phyloP scores from a whole-genome alignment of 148 eudicot genomes.

The Fagopyrum esculentum region DNA sequence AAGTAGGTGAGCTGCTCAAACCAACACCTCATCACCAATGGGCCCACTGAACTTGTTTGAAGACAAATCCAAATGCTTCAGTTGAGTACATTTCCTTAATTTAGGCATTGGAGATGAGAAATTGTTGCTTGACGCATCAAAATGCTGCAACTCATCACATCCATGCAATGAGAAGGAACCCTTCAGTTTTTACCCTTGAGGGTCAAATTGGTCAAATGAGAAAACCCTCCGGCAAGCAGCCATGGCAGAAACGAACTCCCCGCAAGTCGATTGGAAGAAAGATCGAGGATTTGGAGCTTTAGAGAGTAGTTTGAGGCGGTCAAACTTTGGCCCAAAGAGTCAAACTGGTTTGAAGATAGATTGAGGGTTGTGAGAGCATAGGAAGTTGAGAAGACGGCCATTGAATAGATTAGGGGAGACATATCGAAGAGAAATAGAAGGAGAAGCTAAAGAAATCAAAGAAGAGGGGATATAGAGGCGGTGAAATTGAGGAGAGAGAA shows the following conservation, averaged over 20 bases:
- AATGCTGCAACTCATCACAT: conserved; percentile 35
- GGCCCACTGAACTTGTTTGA: conserved; percentile 56
- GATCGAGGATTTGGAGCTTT: conserved; percentile 36
- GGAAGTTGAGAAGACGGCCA: conserved; percentile 32
- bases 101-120: conserved; percentile 37
- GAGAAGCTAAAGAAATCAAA: no score
- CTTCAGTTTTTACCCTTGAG: conserved; percentile 49
- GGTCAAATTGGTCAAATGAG: conserved; percentile 30
- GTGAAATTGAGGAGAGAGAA: no score
- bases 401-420: not conserved
- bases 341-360: conserved; percentile 52
- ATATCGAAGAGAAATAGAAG: no score
- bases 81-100: conserved; percentile 30
- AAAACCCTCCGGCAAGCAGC: conserved; percentile 38
- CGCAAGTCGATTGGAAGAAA: conserved; percentile 45
- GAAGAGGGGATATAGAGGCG: no score
- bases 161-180: conserved; percentile 36
- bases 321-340: not conserved
- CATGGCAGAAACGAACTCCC: conserved; percentile 44
- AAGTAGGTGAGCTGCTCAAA: conserved; percentile 39
- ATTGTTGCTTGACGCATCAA: conserved; percentile 69
- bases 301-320: conserved; percentile 18
- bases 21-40: conserved; percentile 20
- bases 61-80: conserved; percentile 61
- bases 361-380: conserved; percentile 37